phyloP scores from a whole-genome alignment of 768 basidiomycete genomes.

The Strobilomyces confusus region DNA sequence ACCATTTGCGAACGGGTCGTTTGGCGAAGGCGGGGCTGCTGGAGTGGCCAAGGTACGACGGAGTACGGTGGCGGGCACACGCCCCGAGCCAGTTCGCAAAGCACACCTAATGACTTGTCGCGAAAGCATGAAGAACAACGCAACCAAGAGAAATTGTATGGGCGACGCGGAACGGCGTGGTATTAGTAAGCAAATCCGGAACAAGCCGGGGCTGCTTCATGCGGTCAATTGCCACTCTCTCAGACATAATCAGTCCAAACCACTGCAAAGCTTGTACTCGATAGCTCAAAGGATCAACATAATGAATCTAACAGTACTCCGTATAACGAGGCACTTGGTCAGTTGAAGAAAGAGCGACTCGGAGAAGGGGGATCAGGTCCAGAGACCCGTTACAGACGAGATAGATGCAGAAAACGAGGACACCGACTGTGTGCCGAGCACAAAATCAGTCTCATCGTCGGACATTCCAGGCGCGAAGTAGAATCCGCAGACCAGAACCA shows the following conservation, averaged over 20 bases:
- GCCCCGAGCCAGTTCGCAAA: slow-evolving; percentile 21
- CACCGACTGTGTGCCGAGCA: not conserved
- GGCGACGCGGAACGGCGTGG: not conserved
- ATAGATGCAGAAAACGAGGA: slow-evolving; percentile 2
- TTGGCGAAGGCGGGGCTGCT: slow-evolving; percentile 58
- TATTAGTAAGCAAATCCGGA: not conserved
- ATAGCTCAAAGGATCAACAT: not conserved
- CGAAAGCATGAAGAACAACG: slow-evolving; percentile 29
- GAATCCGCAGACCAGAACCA: slow-evolving; percentile 89
- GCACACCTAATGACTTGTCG: slow-evolving; percentile 33
- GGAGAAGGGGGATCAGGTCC: slow-evolving; percentile 8
- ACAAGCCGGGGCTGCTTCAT: not conserved
- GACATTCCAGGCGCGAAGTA: slow-evolving; percentile 69
- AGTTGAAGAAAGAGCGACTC: not conserved
- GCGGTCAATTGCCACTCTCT: no score
- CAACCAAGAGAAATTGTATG: not conserved
- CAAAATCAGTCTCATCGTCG: slow-evolving; percentile 18
- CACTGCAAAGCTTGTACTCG: slow-evolving; percentile 41
- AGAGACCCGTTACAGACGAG: slow-evolving; percentile 11
- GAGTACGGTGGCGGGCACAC: slow-evolving; percentile 14
- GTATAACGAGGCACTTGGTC: not conserved
- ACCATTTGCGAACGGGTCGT: slow-evolving; percentile 88
- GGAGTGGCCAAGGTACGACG: slow-evolving; percentile 45
- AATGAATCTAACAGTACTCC: slow-evolving; percentile 20
- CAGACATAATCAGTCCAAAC: not conserved